Percentiles rank a stretch among this genome's conserved stretches.
phyloP scores from a whole-genome alignment of 1,139 yeast genomes.

The Nakaseomyces kungkrabaensis region DNA sequence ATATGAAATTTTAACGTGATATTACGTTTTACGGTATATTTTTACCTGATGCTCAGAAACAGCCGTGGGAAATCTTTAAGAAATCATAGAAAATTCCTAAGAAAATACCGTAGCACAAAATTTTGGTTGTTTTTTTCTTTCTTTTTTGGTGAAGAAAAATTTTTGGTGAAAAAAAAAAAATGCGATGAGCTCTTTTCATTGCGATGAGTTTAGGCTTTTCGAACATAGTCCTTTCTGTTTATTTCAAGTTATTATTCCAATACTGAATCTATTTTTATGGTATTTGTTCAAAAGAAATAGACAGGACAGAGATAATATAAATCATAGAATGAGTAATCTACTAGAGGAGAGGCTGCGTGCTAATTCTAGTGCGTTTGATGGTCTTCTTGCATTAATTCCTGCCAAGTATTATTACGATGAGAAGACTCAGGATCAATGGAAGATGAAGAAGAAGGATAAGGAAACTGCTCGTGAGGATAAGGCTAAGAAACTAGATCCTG shows the following conservation, averaged over 20 bases:
- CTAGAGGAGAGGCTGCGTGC: slow-evolving; percentile 67
- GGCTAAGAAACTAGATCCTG: slow-evolving; percentile 69
- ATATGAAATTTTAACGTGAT: too few species aligned
- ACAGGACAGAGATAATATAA: not conserved
- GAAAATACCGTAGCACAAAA: too few species aligned
- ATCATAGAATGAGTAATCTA: slow-evolving; percentile 23
- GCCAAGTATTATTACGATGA: slow-evolving; percentile 84
- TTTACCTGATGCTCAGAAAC: too few species aligned
- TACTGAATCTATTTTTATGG: too few species aligned
- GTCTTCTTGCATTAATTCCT: slow-evolving; percentile 81
- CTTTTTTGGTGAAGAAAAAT: slow-evolving; percentile 3
- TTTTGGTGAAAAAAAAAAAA: slow-evolving; percentile 5
- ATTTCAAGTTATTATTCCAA: too few species aligned
- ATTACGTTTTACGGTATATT: too few species aligned
- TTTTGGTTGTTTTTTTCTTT: not conserved
- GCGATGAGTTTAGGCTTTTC: slow-evolving; percentile 4
- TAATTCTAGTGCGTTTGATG: slow-evolving; percentile 84
- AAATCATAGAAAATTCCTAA: too few species aligned
- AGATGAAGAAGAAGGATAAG: slow-evolving; percentile 65
- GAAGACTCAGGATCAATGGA: slow-evolving; percentile 76
- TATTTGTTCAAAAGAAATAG: not conserved
- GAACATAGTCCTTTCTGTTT: too few species aligned
- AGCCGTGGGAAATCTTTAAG: not conserved
- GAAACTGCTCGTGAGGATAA: slow-evolving; percentile 54
- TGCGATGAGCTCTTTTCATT: slow-evolving; percentile 4